Evolutionary conservation across 352 stramenopile species (phyloP), one percentile per base, ranked within the genome.

Genomic region (Globisporangium uncinulatum): DNA sequence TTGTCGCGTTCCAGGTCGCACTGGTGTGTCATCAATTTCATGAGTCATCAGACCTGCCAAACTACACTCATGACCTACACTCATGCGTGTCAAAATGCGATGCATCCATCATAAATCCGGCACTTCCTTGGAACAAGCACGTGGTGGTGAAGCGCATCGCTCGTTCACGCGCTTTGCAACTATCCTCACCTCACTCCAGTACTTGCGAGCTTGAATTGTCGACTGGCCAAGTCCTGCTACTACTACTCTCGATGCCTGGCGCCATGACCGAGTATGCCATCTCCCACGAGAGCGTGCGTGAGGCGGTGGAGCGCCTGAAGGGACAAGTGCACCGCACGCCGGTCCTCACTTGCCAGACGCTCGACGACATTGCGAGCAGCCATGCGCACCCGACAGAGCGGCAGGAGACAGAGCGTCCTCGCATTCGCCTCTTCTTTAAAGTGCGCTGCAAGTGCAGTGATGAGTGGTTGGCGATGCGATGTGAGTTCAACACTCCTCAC

Each of bases 361-460:
- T 90, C n/a, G 77, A 90, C 36, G 64, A 69, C 14, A 51, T 77
- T 20, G 76, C 72, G 52, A 66, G 53, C 36, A n/a, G 54, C n/a
- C 53, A 29, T 17, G 42, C 42, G 41, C 41, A 46, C 14, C 41
- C 15, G 17, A 11, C 41, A 10, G 41, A 46, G 41, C 20, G 14
- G 6, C 14, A 19, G 14, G 41, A 46, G 3, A 10, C 17, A 17
- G 42, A 47, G 41, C 2, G 41, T 21, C 41, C 41, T 3, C 41
- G 51, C 51, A 48, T 73, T 42, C 70, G 66, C 1, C 58, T 89
- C 32, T 89, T 87, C 57, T 89, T 89, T 59, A 89, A 89, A 66
- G 79, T 84, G 56, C 36, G 32, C 11, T 32, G 6, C 34, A 44
- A 48, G 43, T 15, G 34, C 24, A 29, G 20, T 31, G 5, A 44